These are phyloP conservation scores for Escallonia herrerae DNA, from an alignment of 129 eudicot species.

Conservation along the genomic window DNA sequence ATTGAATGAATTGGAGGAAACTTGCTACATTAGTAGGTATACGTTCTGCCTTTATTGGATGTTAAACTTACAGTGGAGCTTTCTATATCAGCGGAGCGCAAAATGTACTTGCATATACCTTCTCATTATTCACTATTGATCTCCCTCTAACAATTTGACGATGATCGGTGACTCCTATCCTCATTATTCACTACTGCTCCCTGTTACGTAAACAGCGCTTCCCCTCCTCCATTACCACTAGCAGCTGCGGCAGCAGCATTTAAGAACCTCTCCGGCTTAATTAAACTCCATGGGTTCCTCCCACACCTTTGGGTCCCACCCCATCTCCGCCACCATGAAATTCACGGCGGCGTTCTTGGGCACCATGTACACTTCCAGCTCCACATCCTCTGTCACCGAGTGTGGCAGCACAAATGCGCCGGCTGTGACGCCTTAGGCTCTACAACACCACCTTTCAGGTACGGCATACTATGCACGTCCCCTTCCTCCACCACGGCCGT, in stretches of 20 bases:
- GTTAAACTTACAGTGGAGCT: no score
- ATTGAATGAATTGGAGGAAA: no score
- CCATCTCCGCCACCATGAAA: conserved; percentile 60
- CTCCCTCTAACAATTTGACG: not conserved
- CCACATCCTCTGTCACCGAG: conserved; percentile 31
- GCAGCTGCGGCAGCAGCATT: not conserved
- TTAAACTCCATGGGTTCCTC: conserved; percentile 52
- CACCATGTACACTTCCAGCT: conserved; percentile 33
- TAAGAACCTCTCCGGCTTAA: conserved; percentile 57
- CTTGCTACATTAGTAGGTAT: no score
- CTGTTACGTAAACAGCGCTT: conserved; percentile 37
- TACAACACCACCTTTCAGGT: conserved; percentile 54
- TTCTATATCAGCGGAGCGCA: no score
- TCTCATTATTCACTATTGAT: not conserved
- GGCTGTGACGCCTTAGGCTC: conserved; percentile 58
- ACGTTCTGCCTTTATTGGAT: no score
- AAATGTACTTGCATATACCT: no score
- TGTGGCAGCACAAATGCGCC: conserved; percentile 44
- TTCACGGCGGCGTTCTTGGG: conserved; percentile 34
- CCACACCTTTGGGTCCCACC: conserved; percentile 57
- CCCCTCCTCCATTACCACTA: not conserved
- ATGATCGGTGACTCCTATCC: no score
- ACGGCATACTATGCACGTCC: conserved; percentile 43
- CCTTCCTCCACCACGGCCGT: conserved; percentile 27
- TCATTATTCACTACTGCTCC: no score